Percentiles rank a stretch among this genome's conserved stretches.
Conservation (phyloP, 768 basidiomycete species). For the Exidia glandulosa region DNA sequence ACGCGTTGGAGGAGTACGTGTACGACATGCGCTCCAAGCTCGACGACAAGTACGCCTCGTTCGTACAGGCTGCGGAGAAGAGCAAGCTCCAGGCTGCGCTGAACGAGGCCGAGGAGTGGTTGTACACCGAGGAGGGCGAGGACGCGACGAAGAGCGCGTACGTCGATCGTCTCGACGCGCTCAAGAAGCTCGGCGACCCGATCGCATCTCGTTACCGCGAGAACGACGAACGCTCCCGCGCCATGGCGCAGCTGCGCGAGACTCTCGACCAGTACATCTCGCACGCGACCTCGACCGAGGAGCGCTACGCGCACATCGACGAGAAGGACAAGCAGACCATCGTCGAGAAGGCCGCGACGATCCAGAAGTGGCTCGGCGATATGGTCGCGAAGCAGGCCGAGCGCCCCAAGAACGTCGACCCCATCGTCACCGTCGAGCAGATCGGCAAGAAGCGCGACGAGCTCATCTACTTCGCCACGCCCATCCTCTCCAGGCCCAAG, state of each 20-base stretch:
- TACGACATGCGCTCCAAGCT: constrained; percentile 92
- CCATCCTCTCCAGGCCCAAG: constrained; percentile 87
- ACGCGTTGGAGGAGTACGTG: constrained; percentile 96
- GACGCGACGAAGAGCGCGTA: constrained; percentile 96
- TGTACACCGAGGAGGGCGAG: constrained; percentile 94
- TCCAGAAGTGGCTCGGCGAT: constrained; percentile 95
- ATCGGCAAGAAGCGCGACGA: constrained; percentile 90
- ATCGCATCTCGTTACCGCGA: constrained; percentile 78
- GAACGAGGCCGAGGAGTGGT: constrained; percentile 84
- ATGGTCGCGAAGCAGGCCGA: constrained; percentile 79
- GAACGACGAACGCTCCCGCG: constrained; percentile 63
- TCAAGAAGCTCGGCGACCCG: constrained; percentile 81
- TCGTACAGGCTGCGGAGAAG: constrained; percentile 68
- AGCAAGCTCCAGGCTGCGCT: constrained; percentile 57
- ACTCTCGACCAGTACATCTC: constrained; percentile 76
- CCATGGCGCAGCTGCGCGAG: constrained; percentile 71
- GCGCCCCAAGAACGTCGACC: constrained; percentile 79
- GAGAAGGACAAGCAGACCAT: constrained; percentile 77
- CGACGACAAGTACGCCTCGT: constrained; percentile 75
- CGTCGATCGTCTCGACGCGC: constrained; percentile 65
- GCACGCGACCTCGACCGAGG: constrained; percentile 74
- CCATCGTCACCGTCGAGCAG: constrained; percentile 70
- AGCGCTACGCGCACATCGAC: constrained; percentile 82
- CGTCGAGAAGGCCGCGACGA: constrained; percentile 81
- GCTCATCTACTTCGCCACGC: constrained; percentile 76